These are phyloP conservation scores for Colletotrichum truncatum DNA, from an alignment of 2,329 filamentous ascomycete genomes.

Conservation along the genomic window DNA sequence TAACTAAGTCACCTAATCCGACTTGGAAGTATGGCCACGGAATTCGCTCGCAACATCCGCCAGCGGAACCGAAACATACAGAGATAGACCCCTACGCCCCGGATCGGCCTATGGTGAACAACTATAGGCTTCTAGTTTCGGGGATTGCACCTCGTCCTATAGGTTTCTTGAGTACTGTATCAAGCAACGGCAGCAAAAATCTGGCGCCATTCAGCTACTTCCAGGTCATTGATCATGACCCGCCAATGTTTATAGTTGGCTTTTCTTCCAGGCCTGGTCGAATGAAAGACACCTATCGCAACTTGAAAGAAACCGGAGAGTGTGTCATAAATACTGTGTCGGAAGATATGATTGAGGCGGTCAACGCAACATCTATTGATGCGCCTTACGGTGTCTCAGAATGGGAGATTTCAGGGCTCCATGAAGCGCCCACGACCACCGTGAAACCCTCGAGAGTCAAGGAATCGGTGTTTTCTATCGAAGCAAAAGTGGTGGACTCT, in stretches of 20 bases:
- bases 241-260: slow-evolving; percentile 78
- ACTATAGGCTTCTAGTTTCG: slow-evolving; percentile 95
- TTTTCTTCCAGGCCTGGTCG: slow-evolving; percentile 52
- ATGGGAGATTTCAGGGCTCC: slow-evolving; percentile 76
- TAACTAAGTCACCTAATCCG: slow-evolving; percentile 70
- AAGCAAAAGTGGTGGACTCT: slow-evolving; percentile 78
- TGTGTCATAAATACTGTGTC: slow-evolving; percentile 88
- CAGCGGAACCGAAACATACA: slow-evolving; percentile 59
- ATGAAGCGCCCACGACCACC: slow-evolving; percentile 43
- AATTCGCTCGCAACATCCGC: slow-evolving; percentile 49
- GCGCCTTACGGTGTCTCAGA: slow-evolving; percentile 80
- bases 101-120: slow-evolving; percentile 72
- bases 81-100: slow-evolving; percentile 82
- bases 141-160: slow-evolving; percentile 56
- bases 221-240: slow-evolving; percentile 84
- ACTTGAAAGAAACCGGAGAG: slow-evolving; percentile 76
- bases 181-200: slow-evolving; percentile 72
- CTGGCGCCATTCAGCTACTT: slow-evolving; percentile 90
- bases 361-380: slow-evolving; percentile 81
- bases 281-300: slow-evolving; percentile 82
- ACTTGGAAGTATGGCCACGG: slow-evolving; percentile 68
- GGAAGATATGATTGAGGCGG: slow-evolving; percentile 86
- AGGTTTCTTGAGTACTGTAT: slow-evolving; percentile 65
- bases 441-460: slow-evolving; percentile 78
- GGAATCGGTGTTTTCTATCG: slow-evolving; percentile 84